Evolutionary conservation across 2,329 filamentous ascomycete species (phyloP), one percentile per base, ranked within the genome.

Genomic region (Aspergillus cejpii): DNA sequence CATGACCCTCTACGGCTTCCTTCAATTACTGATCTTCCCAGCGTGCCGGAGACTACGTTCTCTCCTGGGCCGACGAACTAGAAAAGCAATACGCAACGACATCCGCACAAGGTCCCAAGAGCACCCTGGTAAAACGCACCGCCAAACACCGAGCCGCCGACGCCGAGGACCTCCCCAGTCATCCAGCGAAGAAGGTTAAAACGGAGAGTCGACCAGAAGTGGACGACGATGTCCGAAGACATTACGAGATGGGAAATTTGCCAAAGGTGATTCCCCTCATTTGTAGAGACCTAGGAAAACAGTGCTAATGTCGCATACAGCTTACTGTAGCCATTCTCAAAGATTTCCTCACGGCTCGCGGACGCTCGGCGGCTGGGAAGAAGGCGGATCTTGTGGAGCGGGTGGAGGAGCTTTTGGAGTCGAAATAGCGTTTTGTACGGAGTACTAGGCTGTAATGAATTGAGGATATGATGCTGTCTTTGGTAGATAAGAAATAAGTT

Each of bases 1-100:
- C n/a, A n/a, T n/a, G n/a, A n/a, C n/a, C n/a, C n/a, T n/a, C n/a
- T n/a, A n/a, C n/a, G n/a, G n/a, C n/a, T n/a, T n/a, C n/a, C n/a
- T n/a, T n/a, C n/a, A n/a, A n/a, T n/a, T n/a, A n/a, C n/a, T n/a
- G n/a, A n/a, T n/a, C n/a, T n/a, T n/a, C 4, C 6, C 47, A 75
- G 71, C 81, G 91, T 23, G 84, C 86, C 1, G 90, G 89, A 0
- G 78, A 80, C 2, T 87, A 88, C 59, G 77, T 95, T 7, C 73
- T 84, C 37, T 81, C 87, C 26, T 95, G 90, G 83, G 83, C 85
- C 3, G 72, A 79, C 27, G 74, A 77, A 8, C 74, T 96, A 5
- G 78, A 85, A 23, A 68, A 76, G 6, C 79, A 82, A 45, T 75
- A 73, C 53, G 64, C 67, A 8, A 60, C 67, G 24, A 70, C 73